phyloP scores from a whole-genome alignment of 1,284 basidiomycete genomes.

The Phellopilus nigrolimitatus region DNA sequence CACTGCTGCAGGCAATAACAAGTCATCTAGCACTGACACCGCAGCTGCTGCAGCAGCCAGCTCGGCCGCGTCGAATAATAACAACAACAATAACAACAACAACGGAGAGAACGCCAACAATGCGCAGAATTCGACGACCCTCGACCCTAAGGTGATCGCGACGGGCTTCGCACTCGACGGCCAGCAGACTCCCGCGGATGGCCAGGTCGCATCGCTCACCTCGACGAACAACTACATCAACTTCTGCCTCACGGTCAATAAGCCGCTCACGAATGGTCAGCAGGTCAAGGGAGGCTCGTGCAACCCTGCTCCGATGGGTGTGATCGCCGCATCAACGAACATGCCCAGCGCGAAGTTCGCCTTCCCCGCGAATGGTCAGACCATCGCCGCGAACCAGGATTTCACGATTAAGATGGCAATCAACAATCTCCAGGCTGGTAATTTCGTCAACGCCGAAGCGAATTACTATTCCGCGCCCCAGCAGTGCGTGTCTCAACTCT shows the following conservation, averaged over 20 bases:
- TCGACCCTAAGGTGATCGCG: conserved; percentile 50
- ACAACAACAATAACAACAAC: conserved; percentile 12
- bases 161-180: conserved; percentile 48
- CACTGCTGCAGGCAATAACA: too few species aligned
- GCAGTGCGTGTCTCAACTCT: conserved; percentile 32
- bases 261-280: conserved; percentile 55
- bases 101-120: conserved; percentile 8
- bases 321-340: conserved; percentile 48
- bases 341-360: conserved; percentile 59
- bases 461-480: conserved; percentile 69
- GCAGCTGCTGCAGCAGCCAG: too few species aligned
- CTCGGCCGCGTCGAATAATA: conserved; percentile 10
- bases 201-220: conserved; percentile 56
- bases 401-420: conserved; percentile 59
- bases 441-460: conserved; percentile 54
- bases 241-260: conserved; percentile 50
- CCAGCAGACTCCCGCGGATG: conserved; percentile 37
- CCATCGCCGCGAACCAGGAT: conserved; percentile 43
- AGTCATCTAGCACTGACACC: too few species aligned
- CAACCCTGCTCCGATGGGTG: conserved; percentile 59
- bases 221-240: conserved; percentile 73
- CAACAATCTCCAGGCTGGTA: conserved; percentile 52
- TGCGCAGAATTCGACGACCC: conserved; percentile 32
- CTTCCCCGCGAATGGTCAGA: conserved; percentile 50
- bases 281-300: conserved; percentile 58